Evolutionary conservation across 768 basidiomycete genomes (phyloP).

Genomic region (Mycena capillaripes): DNA sequence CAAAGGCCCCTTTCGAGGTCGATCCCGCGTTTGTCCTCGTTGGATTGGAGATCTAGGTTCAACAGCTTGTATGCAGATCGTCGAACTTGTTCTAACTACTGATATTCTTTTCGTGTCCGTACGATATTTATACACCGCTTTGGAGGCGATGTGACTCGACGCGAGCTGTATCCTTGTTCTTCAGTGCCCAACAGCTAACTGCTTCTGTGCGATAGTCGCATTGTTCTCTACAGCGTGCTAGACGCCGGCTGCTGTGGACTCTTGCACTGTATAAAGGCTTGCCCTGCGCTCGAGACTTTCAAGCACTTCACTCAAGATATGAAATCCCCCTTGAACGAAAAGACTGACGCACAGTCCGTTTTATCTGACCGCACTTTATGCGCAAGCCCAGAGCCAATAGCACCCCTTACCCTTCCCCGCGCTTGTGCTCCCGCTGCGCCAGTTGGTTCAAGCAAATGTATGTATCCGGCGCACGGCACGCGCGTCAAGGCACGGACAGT

Average conservation of each 20-base stretch:
- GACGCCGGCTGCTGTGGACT: neutral
- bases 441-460: neutral
- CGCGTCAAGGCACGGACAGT: neutral
- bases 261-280: neutral
- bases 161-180: neutral
- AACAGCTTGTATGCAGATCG: constrained; percentile 16
- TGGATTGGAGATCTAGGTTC: constrained; percentile 80
- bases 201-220: too few species aligned
- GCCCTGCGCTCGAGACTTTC: neutral
- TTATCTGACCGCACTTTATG: constrained; percentile 24
- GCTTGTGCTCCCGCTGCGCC: neutral
- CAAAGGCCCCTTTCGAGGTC: constrained; percentile 82
- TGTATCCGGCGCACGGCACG: neutral
- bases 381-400: constrained; percentile 16
- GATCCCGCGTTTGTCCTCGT: constrained; percentile 87
- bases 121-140: constrained; percentile 32
- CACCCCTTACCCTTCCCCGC: neutral
- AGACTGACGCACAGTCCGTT: neutral
- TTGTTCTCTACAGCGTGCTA: neutral
- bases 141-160: constrained; percentile 19
- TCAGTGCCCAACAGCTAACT: too few species aligned
- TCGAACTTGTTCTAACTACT: constrained; percentile 21
- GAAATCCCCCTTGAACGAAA: neutral
- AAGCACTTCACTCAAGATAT: neutral
- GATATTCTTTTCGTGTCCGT: constrained; percentile 20